Base-by-base conservation (phyloP, 805 yeast species). In the Ogataea ganodermae region DNA sequence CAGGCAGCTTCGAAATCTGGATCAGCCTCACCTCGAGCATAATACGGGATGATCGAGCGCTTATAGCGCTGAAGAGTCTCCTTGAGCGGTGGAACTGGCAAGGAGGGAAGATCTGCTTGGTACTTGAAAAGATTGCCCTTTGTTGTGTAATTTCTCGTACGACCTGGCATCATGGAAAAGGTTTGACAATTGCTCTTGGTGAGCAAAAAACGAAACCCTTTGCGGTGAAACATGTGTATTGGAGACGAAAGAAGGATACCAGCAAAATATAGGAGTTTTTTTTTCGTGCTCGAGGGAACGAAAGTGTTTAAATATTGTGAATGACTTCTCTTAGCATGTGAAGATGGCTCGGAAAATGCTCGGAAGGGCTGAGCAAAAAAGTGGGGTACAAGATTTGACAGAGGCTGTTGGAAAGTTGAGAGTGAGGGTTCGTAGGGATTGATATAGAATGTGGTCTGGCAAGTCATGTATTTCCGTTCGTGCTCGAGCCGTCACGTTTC, bases 41-140 rank as follows among this genome's bases (percentile, higher is more conserved):
- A 74, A 42, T 75, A 81, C 1, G 98, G 96, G 58, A 77, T 78
- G 39, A 92, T 79, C 1, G 95, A 79, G 52, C 77, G 73, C 61
- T 91, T 74, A 66, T 89, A 92, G 50, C 79, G 79, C 9, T 71
- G 65, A 36, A 86, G 77, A 3, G 97, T 89, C 44, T 82, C 80
- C 47, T 80, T 75, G 48, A 92, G 74, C 1, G 83, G 69, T 2
- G 99, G 99, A 6, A 92, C 96, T 0, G 97, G 97, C 56, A 92
- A 77, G 42, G 80, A 75, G 6, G 97, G 97, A 45, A 92, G 77
- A 38, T 80, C 70, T 33, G 76, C 73, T 66, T 91, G 97, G 70
- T 74, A 80, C 54, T 83, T 78, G 70, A 72, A 88, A 51, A 92
- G 81, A 50, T 78, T 80, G 31, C 94, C 96, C 58, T 80, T 80